Evolutionary conservation across 1,284 basidiomycete genomes (phyloP).

Genomic region (Cryptococcus floricola): DNA sequence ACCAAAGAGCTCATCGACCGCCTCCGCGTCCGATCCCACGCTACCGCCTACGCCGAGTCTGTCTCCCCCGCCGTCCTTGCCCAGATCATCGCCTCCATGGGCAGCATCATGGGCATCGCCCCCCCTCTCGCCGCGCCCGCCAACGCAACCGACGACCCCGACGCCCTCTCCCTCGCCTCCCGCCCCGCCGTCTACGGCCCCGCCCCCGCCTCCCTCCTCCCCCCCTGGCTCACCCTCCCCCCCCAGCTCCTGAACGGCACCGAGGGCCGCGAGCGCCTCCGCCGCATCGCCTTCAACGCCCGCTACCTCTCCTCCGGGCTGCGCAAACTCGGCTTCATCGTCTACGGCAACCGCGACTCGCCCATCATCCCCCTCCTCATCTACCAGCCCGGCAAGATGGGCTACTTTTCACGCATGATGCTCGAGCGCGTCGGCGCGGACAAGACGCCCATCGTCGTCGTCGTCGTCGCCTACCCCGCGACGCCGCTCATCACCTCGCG

Average conservation of each 20-base stretch:
- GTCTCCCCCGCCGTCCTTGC: slow-evolving; percentile 87
- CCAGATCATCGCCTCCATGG: slow-evolving; percentile 89
- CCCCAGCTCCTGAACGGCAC: slow-evolving; percentile 66
- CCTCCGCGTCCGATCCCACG: slow-evolving; percentile 76
- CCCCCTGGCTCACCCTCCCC: slow-evolving; percentile 68
- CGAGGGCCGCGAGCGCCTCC: slow-evolving; percentile 77
- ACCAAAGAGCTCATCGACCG: slow-evolving; percentile 73
- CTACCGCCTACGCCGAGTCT: slow-evolving; percentile 83
- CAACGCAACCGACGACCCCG: slow-evolving; percentile 31
- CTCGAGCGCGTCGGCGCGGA: slow-evolving; percentile 61
- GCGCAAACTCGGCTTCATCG: slow-evolving; percentile 92
- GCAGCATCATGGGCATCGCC: slow-evolving; percentile 88
- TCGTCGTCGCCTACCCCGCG: slow-evolving; percentile 82
- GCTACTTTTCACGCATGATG: slow-evolving; percentile 84
- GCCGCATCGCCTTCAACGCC: slow-evolving; percentile 89
- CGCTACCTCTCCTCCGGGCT: slow-evolving; percentile 86
- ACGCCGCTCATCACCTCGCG: slow-evolving; percentile 86
- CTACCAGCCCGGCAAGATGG: slow-evolving; percentile 93
- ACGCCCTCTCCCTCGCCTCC: slow-evolving; percentile 50
- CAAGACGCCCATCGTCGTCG: slow-evolving; percentile 66
- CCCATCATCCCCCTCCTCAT: slow-evolving; percentile 91
- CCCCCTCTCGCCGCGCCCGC: slow-evolving; percentile 50
- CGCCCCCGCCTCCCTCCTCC: slow-evolving; percentile 60
- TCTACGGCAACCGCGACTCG: slow-evolving; percentile 85
- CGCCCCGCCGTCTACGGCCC: slow-evolving; percentile 55